Evolutionary conservation across 2,329 filamentous ascomycete genomes (phyloP).

Genomic region (Ceratocystis variospora): DNA sequence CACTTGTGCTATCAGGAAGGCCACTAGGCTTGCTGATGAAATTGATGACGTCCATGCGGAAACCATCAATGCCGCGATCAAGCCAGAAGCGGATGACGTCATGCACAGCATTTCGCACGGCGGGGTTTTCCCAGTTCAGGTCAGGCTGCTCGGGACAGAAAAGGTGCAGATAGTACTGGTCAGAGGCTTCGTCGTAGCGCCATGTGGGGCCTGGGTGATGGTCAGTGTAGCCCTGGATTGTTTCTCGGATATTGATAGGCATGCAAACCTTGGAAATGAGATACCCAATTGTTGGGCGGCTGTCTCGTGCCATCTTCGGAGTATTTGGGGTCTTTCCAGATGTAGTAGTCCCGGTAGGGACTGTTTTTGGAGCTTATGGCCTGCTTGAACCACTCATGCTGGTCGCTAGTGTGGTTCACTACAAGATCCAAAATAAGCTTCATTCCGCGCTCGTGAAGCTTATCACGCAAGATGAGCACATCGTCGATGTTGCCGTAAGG

Average conservation of each 20-base stretch:
- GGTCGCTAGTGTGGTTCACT: constrained; percentile 52
- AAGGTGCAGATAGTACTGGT: constrained; percentile 49
- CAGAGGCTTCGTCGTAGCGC: constrained; percentile 36
- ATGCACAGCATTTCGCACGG: constrained; percentile 51
- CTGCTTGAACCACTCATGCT: constrained; percentile 58
- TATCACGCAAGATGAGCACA: constrained; percentile 48
- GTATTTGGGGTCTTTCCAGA: constrained; percentile 48
- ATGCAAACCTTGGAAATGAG: constrained; percentile 16
- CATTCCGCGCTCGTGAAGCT: constrained; percentile 49
- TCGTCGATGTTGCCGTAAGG: constrained; percentile 55
- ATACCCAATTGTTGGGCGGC: constrained; percentile 47
- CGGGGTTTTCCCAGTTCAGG: constrained; percentile 61
- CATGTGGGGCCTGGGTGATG: constrained; percentile 30
- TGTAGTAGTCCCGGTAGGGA: constrained; percentile 47
- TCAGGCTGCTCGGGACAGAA: constrained; percentile 61
- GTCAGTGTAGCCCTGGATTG: background rate
- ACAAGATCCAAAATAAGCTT: constrained; percentile 60
- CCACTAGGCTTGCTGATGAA: constrained; percentile 48
- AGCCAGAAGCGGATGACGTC: constrained; percentile 63
- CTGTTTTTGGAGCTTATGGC: constrained; percentile 43
- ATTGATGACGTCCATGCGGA: constrained; percentile 55
- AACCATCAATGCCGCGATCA: constrained; percentile 51
- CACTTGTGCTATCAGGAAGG: constrained; percentile 34
- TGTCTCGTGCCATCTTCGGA: constrained; percentile 42
- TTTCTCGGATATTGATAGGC: background rate